Evolutionary conservation across 2,329 filamentous ascomycete species (phyloP), one percentile per base, ranked within the genome.

Genomic region (Blumeria hordei): DNA sequence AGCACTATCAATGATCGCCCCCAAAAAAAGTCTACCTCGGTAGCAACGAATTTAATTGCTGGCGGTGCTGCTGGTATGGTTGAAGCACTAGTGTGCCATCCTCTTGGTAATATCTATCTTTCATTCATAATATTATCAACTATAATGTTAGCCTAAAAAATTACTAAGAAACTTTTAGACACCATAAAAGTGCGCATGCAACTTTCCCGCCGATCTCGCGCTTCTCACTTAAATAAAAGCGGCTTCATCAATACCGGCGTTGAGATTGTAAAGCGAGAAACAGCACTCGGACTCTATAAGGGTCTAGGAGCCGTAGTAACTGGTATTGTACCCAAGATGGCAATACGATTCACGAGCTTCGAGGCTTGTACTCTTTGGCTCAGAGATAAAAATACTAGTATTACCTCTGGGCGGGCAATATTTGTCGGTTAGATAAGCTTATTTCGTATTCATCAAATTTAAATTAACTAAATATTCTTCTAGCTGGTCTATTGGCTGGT

Each of bases 131-230:
- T 4, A 28, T 28, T 28, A 28, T 28, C 21, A 28, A 28, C 4
- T 4, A 28, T 28, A 28, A 28, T 28, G 4, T 28, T 28, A 4
- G 4, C 21, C 21, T 28, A 28, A 28, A 28, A 28, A 28, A 4
- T 43, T 12, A 6, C 33, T 28, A 28, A 28, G 21, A 28, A 28
- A 28, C 2, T 43, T 14, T 34, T 28, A 85, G 87, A 95, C 69
- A 95, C 88, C 57, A 94, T 96, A 74, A 95, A 98, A 77, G 92
- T 98, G 59, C 88, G 92, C 63, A 98, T 98, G 93, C 92, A 98
- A 72, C 82, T 98, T 58, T 96, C 92, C 55, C 78, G 83, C 61
- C 80, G 92, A 67, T 87, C 85, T 53, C 78, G 84, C 61, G 77
- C 80, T 57, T 88, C 88, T 56, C 92, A 92, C 58, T 79, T 70